Conservation (phyloP, 176 grass and related monocot genomes). For the Aegilops bicornis region DNA sequence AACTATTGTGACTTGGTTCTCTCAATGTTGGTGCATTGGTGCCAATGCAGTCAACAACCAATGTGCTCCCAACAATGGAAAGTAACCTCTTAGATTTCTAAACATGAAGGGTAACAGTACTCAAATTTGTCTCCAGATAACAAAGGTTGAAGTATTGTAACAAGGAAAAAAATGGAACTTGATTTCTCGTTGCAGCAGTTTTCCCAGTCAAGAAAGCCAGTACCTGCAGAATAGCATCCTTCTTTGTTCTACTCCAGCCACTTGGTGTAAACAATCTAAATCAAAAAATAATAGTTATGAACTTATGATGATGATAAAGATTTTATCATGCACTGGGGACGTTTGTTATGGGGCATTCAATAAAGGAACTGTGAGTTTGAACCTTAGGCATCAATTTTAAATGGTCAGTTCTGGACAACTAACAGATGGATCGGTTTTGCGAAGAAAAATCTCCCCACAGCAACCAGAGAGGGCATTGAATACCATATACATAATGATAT, state of each 20-base stretch:
- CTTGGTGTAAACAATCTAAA: constrained; percentile 88
- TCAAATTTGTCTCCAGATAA: not conserved
- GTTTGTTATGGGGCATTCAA: constrained; percentile 4
- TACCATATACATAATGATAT: constrained; percentile 1
- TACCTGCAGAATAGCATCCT: constrained; percentile 89
- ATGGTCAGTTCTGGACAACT: not conserved
- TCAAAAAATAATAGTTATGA: constrained; percentile 27
- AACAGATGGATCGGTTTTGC: not conserved
- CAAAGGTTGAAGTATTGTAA: constrained; percentile 14
- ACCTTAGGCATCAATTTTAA: not conserved
- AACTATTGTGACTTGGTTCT: constrained; percentile 2
- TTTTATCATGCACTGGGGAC: constrained; percentile 4
- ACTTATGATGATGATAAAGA: constrained; percentile 13
- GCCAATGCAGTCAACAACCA: not conserved
- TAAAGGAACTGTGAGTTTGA: not conserved
- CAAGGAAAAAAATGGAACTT: constrained; percentile 30
- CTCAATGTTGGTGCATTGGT: not conserved
- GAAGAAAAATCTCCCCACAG: not conserved
- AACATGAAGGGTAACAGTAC: constrained; percentile 13
- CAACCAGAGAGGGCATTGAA: not conserved
- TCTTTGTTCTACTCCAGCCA: constrained; percentile 96
- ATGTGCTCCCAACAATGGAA: not conserved
- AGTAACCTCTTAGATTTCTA: constrained; percentile 8
- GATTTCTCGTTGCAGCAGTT: constrained; percentile 23
- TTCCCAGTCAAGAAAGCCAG: constrained; percentile 22